Evolutionary conservation across 495 filamentous ascomycete species (phyloP), one percentile per base, ranked within the genome.

Genomic region (Podospora australis): DNA sequence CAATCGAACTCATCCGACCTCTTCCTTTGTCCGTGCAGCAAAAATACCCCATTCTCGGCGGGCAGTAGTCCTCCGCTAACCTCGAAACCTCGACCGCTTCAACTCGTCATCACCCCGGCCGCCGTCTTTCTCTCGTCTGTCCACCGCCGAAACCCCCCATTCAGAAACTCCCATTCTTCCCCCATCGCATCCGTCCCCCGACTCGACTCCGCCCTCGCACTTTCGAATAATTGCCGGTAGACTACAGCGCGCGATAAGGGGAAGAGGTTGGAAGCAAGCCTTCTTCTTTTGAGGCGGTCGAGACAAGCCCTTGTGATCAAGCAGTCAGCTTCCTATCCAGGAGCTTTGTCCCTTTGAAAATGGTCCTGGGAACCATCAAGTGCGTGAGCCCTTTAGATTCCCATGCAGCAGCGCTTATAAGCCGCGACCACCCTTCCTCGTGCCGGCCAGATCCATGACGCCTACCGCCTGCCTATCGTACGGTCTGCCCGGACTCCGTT

Each of bases 281-380:
- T 38, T 55, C 44, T 43, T 50, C 41, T 44, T 39, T 30, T 23
- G 30, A 49, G 46, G 40, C 46, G 29, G 49, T 43, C 50, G 38
- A 40, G 49, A 10, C 14, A 13, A 16, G n/a, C 11, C 20, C 45
- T 29, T 36, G 41, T 52, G n/a, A 50, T 54, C 48, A 50, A 51
- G 29, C 54, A 46, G 32, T 45, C 50, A 40, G 52, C 46, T 55
- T 65, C 53, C 54, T 20, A 40, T 46, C 49, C 49, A 55, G 39
- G 56, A 62, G 55, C 60, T 48, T 42, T 40, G 57, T 58, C 55
- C 50, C 11, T 26, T 51, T 53, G 52, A 66, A 84, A 56, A 89
- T 89, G 85, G 85, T 86, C 56, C 82, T 88, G 62, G 85, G 84
- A 62, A 89, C 85, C 46, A 89, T 89, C 68, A 89, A 89, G 85